Evolutionary conservation across 2,329 filamentous ascomycete species (phyloP).

Genomic region (Beauveria pseudobassiana): DNA sequence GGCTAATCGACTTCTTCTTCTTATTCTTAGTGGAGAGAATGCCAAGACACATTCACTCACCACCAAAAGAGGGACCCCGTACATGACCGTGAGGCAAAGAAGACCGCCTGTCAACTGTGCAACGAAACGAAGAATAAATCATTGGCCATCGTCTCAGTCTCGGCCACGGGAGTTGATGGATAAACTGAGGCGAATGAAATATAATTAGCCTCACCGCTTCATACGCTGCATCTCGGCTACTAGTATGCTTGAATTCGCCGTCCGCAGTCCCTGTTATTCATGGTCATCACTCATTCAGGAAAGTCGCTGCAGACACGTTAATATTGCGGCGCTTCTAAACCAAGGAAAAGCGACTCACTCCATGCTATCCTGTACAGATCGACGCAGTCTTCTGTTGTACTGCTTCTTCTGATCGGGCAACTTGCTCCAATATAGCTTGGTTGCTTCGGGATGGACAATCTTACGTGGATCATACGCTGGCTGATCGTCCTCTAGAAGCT

Average conservation of each 20-base stretch:
- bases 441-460: constrained; percentile 77
- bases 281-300: constrained; percentile 19
- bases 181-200: background rate
- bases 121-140: no score
- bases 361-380: constrained; percentile 64
- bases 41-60: background rate
- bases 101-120: background rate
- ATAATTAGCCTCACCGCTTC: background rate
- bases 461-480: constrained; percentile 87
- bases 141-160: background rate
- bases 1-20: background rate
- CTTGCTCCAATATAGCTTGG: constrained; percentile 78
- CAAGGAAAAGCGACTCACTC: constrained; percentile 38
- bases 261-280: background rate
- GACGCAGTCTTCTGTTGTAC: constrained; percentile 74
- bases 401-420: constrained; percentile 65
- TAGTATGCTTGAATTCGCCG: background rate
- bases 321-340: background rate
- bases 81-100: background rate
- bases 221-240: background rate
- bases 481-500: constrained; percentile 76
- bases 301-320: constrained; percentile 24
- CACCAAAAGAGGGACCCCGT: background rate
- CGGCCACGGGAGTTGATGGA: background rate
- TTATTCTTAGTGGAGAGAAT: background rate